These are phyloP conservation scores for Aegilops longissima DNA, from an alignment of 176 grass and related monocot species.

Conservation along the genomic window DNA sequence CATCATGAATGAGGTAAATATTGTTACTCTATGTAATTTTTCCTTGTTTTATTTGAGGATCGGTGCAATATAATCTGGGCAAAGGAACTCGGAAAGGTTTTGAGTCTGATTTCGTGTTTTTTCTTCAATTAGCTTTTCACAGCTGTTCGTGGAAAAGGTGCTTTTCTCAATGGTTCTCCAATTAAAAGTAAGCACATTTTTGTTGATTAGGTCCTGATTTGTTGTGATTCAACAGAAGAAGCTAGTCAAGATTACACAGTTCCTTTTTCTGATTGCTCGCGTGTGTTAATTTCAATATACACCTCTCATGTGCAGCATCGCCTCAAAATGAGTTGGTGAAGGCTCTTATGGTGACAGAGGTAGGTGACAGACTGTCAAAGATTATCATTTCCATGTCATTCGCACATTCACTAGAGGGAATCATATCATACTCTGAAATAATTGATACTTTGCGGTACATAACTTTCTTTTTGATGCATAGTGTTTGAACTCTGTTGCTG, in stretches of 20 bases:
- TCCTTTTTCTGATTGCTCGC: not conserved
- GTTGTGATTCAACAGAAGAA: not conserved
- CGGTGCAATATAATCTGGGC: not conserved
- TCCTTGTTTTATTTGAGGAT: not conserved
- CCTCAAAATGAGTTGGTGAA: conserved; percentile 87
- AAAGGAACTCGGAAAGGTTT: not conserved
- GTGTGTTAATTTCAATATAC: not conserved
- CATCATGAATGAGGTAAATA: conserved; percentile 85
- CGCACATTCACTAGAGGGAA: not conserved
- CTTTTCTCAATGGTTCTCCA: conserved; percentile 81
- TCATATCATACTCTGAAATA: not conserved
- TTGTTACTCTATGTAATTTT: not conserved
- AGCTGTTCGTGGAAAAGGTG: conserved; percentile 78
- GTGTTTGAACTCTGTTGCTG: not conserved
- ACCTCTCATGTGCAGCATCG: conserved; percentile 63
- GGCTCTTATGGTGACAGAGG: conserved; percentile 98
- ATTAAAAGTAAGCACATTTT: conserved; percentile 67
- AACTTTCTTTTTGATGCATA: conserved; percentile 18
- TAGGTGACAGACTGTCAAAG: not conserved
- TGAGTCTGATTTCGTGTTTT: conserved; percentile 1
- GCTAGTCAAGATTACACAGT: not conserved
- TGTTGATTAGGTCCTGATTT: conserved; percentile 15
- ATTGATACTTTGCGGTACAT: not conserved
- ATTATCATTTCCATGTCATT: not conserved
- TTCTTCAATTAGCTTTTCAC: conserved; percentile 70